Percentiles rank a stretch among this genome's conserved stretches.
Evolutionary conservation across 2,329 filamentous ascomycete genomes (phyloP).

Genomic region (Coniochaeta sp.): DNA sequence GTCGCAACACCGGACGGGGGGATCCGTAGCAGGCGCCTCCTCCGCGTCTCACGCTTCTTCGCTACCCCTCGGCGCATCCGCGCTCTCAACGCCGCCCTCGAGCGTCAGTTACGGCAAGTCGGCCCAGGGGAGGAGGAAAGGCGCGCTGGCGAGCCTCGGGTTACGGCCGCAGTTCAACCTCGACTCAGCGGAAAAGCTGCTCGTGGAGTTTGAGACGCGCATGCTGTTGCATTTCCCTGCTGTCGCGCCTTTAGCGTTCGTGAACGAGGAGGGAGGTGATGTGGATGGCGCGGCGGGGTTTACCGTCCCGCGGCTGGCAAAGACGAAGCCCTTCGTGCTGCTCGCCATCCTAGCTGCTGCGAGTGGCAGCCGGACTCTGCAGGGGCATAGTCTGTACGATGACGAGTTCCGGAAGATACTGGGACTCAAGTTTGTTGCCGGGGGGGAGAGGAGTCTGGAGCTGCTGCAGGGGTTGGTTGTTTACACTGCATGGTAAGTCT

Average conservation of each 20-base stretch:
- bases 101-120: conserved; percentile 4
- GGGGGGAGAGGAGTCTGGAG: conserved; percentile 50
- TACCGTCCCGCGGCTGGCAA: conserved; percentile 33
- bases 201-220: conserved; percentile 31
- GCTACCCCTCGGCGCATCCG: conserved; percentile 16
- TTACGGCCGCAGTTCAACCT: conserved; percentile 48
- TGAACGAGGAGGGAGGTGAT: conserved; percentile 30
- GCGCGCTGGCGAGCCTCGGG: conserved; percentile 23
- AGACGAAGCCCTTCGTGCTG: conserved; percentile 43
- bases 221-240: conserved; percentile 39
- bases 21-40: conserved; percentile 1
- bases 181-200: conserved; percentile 39
- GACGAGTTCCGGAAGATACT: conserved; percentile 50
- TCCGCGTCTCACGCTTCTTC: conserved; percentile 15
- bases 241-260: conserved; percentile 22
- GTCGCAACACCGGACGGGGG: background rate
- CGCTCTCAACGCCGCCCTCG: conserved; percentile 14
- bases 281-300: conserved; percentile 22
- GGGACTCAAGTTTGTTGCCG: conserved; percentile 48
- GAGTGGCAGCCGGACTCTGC: conserved; percentile 37
- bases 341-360: conserved; percentile 46
- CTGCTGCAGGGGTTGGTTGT: conserved; percentile 50
- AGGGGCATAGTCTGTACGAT: conserved; percentile 47
- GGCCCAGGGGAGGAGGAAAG: conserved; percentile 9
- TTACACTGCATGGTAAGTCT: conserved; percentile 50